phyloP scores from a whole-genome alignment of 2,329 filamentous ascomycete genomes.

The Xylariales sp. region DNA sequence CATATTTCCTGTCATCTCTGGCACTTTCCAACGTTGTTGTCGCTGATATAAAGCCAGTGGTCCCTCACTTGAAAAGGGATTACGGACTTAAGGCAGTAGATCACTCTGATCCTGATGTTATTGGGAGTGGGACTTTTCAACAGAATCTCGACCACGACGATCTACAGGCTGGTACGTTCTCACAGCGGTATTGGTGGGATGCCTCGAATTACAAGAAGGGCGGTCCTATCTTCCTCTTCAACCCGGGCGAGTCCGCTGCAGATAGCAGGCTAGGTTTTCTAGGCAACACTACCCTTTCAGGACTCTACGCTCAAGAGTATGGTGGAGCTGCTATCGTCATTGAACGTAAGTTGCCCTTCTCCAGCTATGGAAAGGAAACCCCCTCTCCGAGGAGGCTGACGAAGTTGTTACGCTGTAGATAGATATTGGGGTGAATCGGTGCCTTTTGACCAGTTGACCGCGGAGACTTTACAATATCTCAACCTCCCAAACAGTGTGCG shows the following conservation, averaged over 20 bases:
- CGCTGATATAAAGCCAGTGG: too few relatives aligned
- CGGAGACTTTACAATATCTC: constrained; percentile 17
- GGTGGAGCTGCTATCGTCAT: constrained; percentile 14
- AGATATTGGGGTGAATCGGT: constrained; percentile 16
- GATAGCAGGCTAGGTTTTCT: constrained; percentile 11
- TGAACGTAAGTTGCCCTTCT: constrained; percentile 8
- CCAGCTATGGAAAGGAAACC: not conserved
- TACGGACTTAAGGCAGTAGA: constrained; percentile 3
- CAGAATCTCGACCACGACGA: constrained; percentile 10
- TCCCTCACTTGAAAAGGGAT: not conserved
- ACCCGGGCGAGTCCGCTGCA: constrained; percentile 13
- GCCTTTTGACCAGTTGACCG: constrained; percentile 13
- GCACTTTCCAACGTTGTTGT: too few relatives aligned
- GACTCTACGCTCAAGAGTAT: constrained; percentile 13
- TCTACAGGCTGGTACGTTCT: constrained; percentile 10
- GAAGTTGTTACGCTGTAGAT: constrained; percentile 7
- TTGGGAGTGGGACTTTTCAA: constrained; percentile 10
- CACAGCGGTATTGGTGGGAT: constrained; percentile 15
- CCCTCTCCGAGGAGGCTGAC: not conserved
- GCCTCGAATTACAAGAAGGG: constrained; percentile 9
- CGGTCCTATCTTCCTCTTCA: constrained; percentile 16
- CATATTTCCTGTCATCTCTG: constrained; percentile 1
- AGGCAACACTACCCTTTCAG: constrained; percentile 9
- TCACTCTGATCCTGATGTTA: constrained; percentile 2
- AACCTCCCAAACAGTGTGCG: constrained; percentile 21